Base-by-base conservation (phyloP, 768 basidiomycete species). In the Phanerodontia chrysosporium region DNA sequence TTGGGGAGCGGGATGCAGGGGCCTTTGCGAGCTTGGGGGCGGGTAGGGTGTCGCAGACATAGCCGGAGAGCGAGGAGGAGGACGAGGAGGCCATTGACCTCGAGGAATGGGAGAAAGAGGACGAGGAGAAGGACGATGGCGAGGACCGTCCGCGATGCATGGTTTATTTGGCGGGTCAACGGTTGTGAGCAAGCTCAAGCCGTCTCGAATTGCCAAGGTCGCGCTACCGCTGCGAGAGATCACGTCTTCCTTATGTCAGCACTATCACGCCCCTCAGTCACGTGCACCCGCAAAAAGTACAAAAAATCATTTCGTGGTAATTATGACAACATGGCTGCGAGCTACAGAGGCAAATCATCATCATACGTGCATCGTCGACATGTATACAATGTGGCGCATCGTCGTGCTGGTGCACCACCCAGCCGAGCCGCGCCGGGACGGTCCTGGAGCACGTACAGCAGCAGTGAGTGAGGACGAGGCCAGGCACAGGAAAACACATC, bases 1-100 rank as follows among this genome's bases (percentile, higher is more conserved):
- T 67, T 16, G 69, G 60, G 3, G 67, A 63, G 25, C 63, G 45
- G 18, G 66, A 62, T 27, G 57, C 46, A 46, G 62, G 54, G 35
- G 62, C 62, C 39, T 65, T 62, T 14, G 80, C 82, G 32, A 87
- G 74, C 25, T 82, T 78, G 9, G 89, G 76, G 2, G 86, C 77
- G 24, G 87, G 89, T 32, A 91, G 70, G 9, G 87, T 87, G 65
- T 92, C 89, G 73, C 90, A 92, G 59, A 83, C 76, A 65, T 86
- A 81, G 39, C 58, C 54, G n/a, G 30, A 10, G 22, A 36, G 13
- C 35, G 79, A 67, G 4, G 65, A 59, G 39, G 39, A 27, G 24
- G 66, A 36, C 3, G 66, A 18, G 6, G 70, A 53, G 66, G 73
- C 70, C 61, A 58, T 58, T 27, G 56, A 30, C 32, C 30, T 6